Evolutionary conservation across 78 protist species (phyloP), one percentile per base, ranked within the genome.

Genomic region (Salpingoeca rosetta): DNA sequence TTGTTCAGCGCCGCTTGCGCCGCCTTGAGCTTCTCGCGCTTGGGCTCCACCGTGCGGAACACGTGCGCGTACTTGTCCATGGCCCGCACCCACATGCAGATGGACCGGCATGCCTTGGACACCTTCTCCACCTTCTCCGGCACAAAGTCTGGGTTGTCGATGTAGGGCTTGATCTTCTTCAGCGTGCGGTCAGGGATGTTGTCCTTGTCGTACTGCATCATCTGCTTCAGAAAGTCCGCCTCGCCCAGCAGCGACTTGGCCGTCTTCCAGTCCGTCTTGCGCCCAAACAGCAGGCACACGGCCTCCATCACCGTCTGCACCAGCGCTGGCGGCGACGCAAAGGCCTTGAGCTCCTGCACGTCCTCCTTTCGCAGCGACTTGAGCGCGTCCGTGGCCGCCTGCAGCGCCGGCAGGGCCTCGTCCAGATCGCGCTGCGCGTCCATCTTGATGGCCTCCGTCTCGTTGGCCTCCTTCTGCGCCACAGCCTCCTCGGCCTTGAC

Each of bases 11-110:
- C 0, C 31, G 1, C 89, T 65, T 89, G 84, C n/a, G 78, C 76
- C 27, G 35, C 77, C 35, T 17, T 38, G 73, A 89, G 88, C 45
- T 12, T 2, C 81, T 25, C 56, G 74, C 84, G 45, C 1, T 27
- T 22, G 31, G 92, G 94, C 56, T 80, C 93, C 7, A 95, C 88
- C 28, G 11, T 73, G 86, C 89, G 88, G 57, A 78, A n/a, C 36
- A 92, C 93, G 25, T 81, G 39, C 80, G 85, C 75, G 87, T 87
- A 92, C 31, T 28, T 35, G 35, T 82, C 91, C 84, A 93, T 90
- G 7, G 96, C 96, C 27, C 82, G 78, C 40, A 42, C 91, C 98
- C 98, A 96, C 94, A 77, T 82, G 90, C 95, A 92, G 51, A 96
- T 75, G 25, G 92, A 87, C 42, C 36, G 81, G 77, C 93, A 92